Percentiles rank a stretch among this genome's conserved stretches.
Evolutionary conservation across 73 alveolate species (phyloP).

Genomic region (Blepharisma stoltei): DNA sequence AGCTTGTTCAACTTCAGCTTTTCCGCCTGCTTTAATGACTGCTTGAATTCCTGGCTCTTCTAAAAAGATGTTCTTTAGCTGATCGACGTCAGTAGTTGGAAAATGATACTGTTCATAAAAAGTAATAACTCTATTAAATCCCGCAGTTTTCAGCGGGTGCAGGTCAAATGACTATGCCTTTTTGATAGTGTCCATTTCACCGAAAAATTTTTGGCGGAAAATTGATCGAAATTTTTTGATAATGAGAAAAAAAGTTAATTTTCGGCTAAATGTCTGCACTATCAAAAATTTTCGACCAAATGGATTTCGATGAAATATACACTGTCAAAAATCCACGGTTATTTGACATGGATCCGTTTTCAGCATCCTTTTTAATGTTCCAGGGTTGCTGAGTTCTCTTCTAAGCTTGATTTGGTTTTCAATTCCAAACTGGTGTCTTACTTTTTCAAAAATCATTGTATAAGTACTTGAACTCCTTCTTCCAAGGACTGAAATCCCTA

Average conservation of each 20-base stretch:
- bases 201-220: too few species aligned
- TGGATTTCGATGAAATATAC: too few species aligned
- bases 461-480: not conserved
- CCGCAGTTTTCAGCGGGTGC: conserved; percentile 4
- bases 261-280: too few species aligned
- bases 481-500: conserved; percentile 3
- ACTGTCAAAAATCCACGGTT: too few species aligned
- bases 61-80: not conserved
- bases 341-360: too few species aligned
- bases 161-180: too few species aligned
- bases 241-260: too few species aligned
- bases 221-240: too few species aligned
- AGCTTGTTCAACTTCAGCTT: too few species aligned
- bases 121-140: not conserved
- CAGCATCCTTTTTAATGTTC: conserved; percentile 1
- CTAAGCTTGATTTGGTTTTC: not conserved
- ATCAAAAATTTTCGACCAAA: too few species aligned
- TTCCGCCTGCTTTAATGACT: too few species aligned
- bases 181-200: too few species aligned
- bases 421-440: not conserved
- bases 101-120: not conserved
- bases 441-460: not conserved
- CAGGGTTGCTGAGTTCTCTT: not conserved
- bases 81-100: not conserved
- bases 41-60: conserved; percentile 16